phyloP scores from a whole-genome alignment of 139 green algal species.

The Spirogloea muscicola region DNA sequence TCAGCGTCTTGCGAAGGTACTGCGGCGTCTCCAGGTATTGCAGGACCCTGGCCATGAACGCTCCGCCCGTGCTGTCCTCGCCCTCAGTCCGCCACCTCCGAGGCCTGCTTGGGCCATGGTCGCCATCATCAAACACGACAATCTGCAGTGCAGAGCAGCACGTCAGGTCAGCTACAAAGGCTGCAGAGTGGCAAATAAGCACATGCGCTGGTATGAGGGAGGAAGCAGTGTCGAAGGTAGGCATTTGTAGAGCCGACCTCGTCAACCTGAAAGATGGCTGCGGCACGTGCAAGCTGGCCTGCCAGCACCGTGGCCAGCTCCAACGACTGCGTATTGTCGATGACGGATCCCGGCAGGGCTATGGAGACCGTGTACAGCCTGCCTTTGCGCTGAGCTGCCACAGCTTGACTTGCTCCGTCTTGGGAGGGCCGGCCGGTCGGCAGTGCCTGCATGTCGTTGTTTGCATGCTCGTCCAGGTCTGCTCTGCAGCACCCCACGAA shows the following conservation, averaged over 20 bases:
- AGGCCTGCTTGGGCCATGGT: conserved; percentile 4
- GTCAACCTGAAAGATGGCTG: conserved; percentile 52
- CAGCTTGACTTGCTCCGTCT: too few relatives aligned
- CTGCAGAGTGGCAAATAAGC: too few relatives aligned
- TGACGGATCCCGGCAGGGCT: conserved; percentile 48
- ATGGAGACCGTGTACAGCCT: conserved; percentile 46
- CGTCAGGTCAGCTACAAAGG: too few relatives aligned
- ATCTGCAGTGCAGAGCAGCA: too few relatives aligned
- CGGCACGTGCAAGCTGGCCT: conserved; percentile 49
- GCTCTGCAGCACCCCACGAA: too few relatives aligned
- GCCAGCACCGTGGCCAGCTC: conserved; percentile 50
- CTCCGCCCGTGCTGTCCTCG: conserved; percentile 29
- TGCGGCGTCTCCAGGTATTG: conserved; percentile 56
- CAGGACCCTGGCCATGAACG: conserved; percentile 42
- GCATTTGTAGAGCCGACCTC: conserved; percentile 35
- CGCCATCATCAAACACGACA: conserved; percentile 45
- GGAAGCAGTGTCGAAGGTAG: neutral
- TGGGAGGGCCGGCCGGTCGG: too few relatives aligned
- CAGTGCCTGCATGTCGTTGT: too few relatives aligned
- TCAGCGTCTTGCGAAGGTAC: conserved; percentile 49
- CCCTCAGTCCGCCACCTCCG: conserved; percentile 31
- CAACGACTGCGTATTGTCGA: conserved; percentile 52
- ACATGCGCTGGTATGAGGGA: neutral
- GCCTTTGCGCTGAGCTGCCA: too few relatives aligned
- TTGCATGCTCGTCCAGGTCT: too few relatives aligned